Evolutionary conservation across 257 asterid genomes (phyloP), one percentile per base, ranked within the genome.

Genomic region (Echites panduratus): DNA sequence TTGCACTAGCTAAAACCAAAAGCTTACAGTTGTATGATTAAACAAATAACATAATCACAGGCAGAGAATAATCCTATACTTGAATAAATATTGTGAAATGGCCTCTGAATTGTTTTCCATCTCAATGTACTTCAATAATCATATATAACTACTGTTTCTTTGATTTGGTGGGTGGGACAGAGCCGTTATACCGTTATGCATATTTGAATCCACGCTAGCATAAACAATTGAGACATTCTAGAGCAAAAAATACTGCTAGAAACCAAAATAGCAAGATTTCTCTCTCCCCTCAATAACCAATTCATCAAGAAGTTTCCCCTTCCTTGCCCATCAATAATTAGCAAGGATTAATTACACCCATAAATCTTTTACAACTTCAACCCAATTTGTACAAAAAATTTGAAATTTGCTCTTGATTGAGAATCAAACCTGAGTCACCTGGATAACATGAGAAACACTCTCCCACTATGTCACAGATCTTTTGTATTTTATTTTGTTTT

Each of bases 101-200:
- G 47, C 47, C 68, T 35, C 12, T 62, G 14, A 62, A 62, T 62
- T 62, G 66, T 62, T 62, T 62, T 32, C 68, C 24, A 62, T 62
- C 45, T 5, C 24, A 64, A 38, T 64, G 27, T 64, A 49, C 69
- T 64, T 64, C 49, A 64, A 38, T 49, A 64, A 64, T 64, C 48
- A 20, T 64, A n/a, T n/a, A 38, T 27, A n/a, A n/a, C n/a, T n/a
- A n/a, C 19, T 38, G 10, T 38, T 64, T 7, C 26, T 41, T 64
- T 63, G 7, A 63, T 2, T 38, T 64, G 69, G 69, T 64, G 49
- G 69, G 69, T 64, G 69, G 69, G 69, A 38, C 69, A 64, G 69
- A 38, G 19, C 29, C 68, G 38, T 63, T 35, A 63, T 63, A 63
- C 14, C 27, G 38, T 35, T 64, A 38, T 64, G 38, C 66, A 27